Evolutionary conservation across 805 yeast species (phyloP).

Genomic region (Blastobotrys muscicola): DNA sequence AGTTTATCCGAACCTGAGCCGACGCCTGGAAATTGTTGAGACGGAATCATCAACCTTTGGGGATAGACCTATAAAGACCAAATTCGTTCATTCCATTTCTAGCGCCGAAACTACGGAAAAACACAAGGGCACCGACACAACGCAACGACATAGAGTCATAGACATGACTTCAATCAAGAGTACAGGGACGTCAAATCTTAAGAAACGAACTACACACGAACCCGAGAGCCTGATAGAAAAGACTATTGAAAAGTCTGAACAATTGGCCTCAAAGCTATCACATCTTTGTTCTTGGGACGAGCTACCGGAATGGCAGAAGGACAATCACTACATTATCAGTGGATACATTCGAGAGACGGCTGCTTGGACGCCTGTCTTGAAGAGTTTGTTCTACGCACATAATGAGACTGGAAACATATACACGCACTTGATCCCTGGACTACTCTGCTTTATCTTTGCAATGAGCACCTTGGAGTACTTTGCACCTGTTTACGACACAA

Average conservation of each 20-base stretch:
- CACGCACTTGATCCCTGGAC: slow-evolving; percentile 43
- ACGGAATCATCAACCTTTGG: no score
- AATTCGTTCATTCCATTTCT: no score
- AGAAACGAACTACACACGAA: background rate
- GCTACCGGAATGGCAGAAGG: slow-evolving; percentile 64
- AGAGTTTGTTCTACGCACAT: slow-evolving; percentile 46
- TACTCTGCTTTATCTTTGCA: slow-evolving; percentile 15
- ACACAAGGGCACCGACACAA: no score
- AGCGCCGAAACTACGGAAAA: no score
- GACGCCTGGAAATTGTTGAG: no score
- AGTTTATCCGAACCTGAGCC: no score
- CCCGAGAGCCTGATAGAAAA: background rate
- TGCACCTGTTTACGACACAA: slow-evolving; percentile 20
- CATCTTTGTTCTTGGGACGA: slow-evolving; percentile 37
- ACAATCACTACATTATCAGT: slow-evolving; percentile 53
- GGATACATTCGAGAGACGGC: slow-evolving; percentile 56
- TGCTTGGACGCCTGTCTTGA: slow-evolving; percentile 35
- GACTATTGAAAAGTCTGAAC: background rate
- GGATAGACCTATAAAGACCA: no score
- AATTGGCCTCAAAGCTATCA: background rate
- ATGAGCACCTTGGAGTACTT: slow-evolving; percentile 10
- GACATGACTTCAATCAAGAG: no score
- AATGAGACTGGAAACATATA: slow-evolving; percentile 69
- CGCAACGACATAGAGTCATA: no score
- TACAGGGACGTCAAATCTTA: no score